Base-by-base conservation (phyloP, 176 grass and related monocot genomes). In the Dactylis glomerata region DNA sequence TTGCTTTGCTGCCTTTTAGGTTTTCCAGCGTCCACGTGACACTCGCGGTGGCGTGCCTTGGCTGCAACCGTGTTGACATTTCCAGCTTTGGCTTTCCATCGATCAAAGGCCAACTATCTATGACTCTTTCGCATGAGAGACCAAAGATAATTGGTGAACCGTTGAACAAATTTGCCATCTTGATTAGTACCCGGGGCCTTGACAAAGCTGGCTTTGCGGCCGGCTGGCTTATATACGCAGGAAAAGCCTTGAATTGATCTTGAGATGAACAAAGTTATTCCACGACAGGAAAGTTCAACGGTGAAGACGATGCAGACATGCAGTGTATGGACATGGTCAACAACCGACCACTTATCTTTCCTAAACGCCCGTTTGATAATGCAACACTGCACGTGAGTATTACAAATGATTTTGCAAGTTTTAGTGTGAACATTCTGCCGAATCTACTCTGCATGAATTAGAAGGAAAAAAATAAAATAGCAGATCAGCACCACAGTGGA, bases 1-100 rank as follows among this genome's bases (percentile, higher is more conserved):
- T n/a, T n/a, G n/a, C 41, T 28, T 22, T 22, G 3, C 4, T 15
- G 1, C 2, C 27, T 80, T 37, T 44, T 1, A 49, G 77, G 69
- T 15, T 56, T 52, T 63, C 46, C 7, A 16, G n/a, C n/a, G 61
- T 37, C n/a, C 68, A 80, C 33, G 20, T 58, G 75, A 73, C 75
- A 65, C 24, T 30, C 0, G 28, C n/a, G n/a, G 32, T 50, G 77
- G 56, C 87, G 82, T 85, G 87, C 8, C 30, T 19, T 24, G 1
- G 83, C 77, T 86, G 83, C 78, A 89, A 86, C 32, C 88, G 88
- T 82, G 88, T 86, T 82, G 83, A 86, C 71, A 82, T 82, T 82
- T 82, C 78, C 40, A 42, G 62, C 49, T n/a, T 36, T 15, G 24
- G 59, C 59, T 28, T 63, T 63, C 67, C 38, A 24, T 9, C 6